These are phyloP conservation scores for Alternaria arborescens DNA, from an alignment of 2,329 filamentous ascomycete genomes.

Conservation along the genomic window DNA sequence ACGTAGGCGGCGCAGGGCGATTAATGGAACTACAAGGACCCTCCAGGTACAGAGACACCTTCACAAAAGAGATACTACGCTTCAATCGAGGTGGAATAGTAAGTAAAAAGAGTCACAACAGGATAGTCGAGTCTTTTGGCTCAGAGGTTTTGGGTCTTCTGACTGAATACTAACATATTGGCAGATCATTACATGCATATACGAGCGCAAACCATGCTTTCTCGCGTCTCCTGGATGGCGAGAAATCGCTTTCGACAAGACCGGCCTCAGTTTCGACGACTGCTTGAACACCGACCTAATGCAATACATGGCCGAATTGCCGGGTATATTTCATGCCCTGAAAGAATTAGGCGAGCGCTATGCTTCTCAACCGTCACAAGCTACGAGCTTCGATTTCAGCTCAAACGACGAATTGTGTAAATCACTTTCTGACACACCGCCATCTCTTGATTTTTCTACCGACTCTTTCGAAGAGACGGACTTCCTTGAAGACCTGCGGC, in stretches of 20 bases:
- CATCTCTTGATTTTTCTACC: slow-evolving; percentile 32
- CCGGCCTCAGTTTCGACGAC: slow-evolving; percentile 36
- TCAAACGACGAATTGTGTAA: slow-evolving; percentile 6
- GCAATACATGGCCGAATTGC: slow-evolving; percentile 38
- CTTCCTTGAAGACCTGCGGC: slow-evolving; percentile 20
- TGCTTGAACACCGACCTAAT: slow-evolving; percentile 40
- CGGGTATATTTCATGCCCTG: slow-evolving; percentile 38
- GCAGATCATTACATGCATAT: slow-evolving; percentile 46
- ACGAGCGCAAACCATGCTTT: slow-evolving; percentile 42
- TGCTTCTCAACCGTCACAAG: slow-evolving; percentile 3
- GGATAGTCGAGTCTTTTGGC: neutral
- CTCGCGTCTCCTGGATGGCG: slow-evolving; percentile 42
- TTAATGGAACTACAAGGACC: slow-evolving; percentile 46
- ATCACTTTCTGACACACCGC: slow-evolving; percentile 23
- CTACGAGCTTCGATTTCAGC: slow-evolving; percentile 11
- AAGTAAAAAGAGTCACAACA: slow-evolving; percentile 12
- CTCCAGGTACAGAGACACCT: slow-evolving; percentile 34
- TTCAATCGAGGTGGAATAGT: slow-evolving; percentile 46
- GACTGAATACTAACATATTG: slow-evolving; percentile 2
- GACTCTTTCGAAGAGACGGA: slow-evolving; percentile 26
- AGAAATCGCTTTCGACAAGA: slow-evolving; percentile 46
- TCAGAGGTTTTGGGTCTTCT: neutral
- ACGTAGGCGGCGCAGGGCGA: slow-evolving; percentile 45
- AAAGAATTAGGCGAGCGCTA: slow-evolving; percentile 26
- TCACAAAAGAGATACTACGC: slow-evolving; percentile 42